Conservation (phyloP, 2,329 filamentous ascomycete species). For the Fusarium sacchari region DNA sequence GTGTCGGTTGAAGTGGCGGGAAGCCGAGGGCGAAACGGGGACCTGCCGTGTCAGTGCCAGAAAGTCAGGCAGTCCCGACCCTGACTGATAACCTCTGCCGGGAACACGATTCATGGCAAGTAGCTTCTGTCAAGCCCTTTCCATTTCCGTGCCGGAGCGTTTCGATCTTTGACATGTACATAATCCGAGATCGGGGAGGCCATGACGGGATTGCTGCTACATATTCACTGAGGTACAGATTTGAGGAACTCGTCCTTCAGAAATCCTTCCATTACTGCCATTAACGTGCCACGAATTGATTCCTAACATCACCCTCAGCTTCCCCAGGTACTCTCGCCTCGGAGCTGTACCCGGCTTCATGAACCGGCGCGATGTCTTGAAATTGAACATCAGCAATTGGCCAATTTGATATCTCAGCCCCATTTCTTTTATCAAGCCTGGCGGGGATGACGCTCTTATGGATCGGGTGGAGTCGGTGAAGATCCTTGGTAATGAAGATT, state of each 20-base stretch:
- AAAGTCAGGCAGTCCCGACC: conserved; percentile 6
- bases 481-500: conserved; percentile 40
- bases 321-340: conserved; percentile 18
- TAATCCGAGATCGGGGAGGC: neutral
- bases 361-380: conserved; percentile 29
- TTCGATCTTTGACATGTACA: neutral
- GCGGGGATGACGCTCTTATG: conserved; percentile 34
- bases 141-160: neutral
- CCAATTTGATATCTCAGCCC: conserved; percentile 6
- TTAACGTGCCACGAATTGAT: neutral
- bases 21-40: conserved; percentile 23
- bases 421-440: conserved; percentile 5
- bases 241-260: neutral
- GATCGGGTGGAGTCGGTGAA: conserved; percentile 31
- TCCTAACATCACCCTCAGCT: conserved; percentile 10
- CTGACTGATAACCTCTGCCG: conserved; percentile 17
- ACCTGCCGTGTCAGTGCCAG: conserved; percentile 27
- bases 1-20: conserved; percentile 27
- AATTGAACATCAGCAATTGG: conserved; percentile 38
- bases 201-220: neutral
- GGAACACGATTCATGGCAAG: conserved; percentile 29
- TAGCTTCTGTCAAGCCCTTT: neutral
- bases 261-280: neutral
- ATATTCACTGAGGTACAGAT: neutral
- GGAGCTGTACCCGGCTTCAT: conserved; percentile 23